Evolutionary conservation across 2,329 filamentous ascomycete species (phyloP).

Genomic region (Pseudogymnoascus sp.): DNA sequence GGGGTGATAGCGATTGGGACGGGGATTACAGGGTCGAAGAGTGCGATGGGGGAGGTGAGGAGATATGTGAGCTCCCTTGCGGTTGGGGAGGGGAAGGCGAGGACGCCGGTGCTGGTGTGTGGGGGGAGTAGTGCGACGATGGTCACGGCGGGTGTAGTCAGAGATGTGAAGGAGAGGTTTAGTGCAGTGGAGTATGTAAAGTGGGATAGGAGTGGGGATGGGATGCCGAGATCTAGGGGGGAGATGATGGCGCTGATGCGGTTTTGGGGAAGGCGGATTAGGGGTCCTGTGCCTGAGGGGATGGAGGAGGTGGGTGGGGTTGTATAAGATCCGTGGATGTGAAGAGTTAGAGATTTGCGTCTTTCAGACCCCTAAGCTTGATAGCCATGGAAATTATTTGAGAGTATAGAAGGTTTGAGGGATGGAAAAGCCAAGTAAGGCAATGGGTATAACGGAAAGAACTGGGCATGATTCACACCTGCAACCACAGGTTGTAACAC

Average conservation of each 20-base stretch:
- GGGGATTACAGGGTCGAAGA: constrained; percentile 44
- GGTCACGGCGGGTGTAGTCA: constrained; percentile 54
- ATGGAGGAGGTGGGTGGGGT: constrained; percentile 37
- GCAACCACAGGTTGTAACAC: background rate
- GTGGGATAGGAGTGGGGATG: constrained; percentile 64
- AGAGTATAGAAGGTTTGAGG: no score
- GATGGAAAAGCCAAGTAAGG: background rate
- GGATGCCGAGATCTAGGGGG: constrained; percentile 74
- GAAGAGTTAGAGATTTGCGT: background rate
- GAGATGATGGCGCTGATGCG: constrained; percentile 90
- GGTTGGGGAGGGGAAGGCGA: constrained; percentile 41
- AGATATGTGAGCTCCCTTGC: constrained; percentile 28
- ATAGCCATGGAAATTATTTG: background rate
- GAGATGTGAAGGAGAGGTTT: constrained; percentile 59
- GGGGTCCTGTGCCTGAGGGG: constrained; percentile 43
- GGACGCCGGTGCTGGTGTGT: constrained; percentile 56
- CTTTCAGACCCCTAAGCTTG: background rate
- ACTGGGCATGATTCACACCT: background rate
- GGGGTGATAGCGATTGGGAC: constrained; percentile 59
- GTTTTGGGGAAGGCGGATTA: constrained; percentile 62
- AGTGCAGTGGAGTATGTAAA: constrained; percentile 56
- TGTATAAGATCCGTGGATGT: background rate
- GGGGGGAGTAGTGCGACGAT: constrained; percentile 44
- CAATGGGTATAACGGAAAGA: background rate
- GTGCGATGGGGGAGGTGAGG: constrained; percentile 28